Conservation (phyloP, 805 yeast genomes). For the Lipomyces sp. region DNA sequence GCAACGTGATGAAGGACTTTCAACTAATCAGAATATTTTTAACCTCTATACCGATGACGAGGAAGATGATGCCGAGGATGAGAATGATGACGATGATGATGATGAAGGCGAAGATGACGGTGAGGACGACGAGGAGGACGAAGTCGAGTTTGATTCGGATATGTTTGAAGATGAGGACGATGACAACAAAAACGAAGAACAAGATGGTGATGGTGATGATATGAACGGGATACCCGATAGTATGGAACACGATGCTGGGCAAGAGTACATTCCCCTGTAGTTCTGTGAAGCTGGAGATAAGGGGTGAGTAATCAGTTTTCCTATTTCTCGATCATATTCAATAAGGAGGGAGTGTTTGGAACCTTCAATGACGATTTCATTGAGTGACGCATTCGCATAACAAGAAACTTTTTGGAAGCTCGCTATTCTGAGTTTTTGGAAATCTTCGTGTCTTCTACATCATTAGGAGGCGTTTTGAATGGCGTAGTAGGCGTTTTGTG, state of each 20-base stretch:
- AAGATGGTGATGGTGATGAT: conserved; percentile 18
- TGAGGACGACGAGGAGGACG: conserved; percentile 32
- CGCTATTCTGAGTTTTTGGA: conserved; percentile 1
- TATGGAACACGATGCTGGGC: background rate
- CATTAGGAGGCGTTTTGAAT: background rate
- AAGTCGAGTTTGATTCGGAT: conserved; percentile 44
- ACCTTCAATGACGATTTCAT: background rate
- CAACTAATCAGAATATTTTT: background rate
- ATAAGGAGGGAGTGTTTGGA: background rate
- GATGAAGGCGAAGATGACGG: conserved; percentile 33
- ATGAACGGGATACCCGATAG: conserved; percentile 9
- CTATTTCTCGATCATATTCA: background rate
- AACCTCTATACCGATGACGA: conserved; percentile 11
- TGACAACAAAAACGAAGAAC: background rate
- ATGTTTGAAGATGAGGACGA: conserved; percentile 26
- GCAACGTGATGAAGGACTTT: conserved; percentile 28
- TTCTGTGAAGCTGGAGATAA: background rate
- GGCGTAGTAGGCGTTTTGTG: background rate
- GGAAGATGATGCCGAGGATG: conserved; percentile 36
- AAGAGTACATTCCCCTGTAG: background rate
- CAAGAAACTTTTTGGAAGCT: background rate
- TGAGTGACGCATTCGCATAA: background rate
- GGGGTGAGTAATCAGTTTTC: background rate
- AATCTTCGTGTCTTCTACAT: background rate
- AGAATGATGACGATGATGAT: conserved; percentile 33